A percentile compares a stretch with the other conserved stretches of the same genome.
These are phyloP conservation scores for Coemansia sp. DNA, from an alignment of 192 early-diverging fungal species.

Conservation along the genomic window DNA sequence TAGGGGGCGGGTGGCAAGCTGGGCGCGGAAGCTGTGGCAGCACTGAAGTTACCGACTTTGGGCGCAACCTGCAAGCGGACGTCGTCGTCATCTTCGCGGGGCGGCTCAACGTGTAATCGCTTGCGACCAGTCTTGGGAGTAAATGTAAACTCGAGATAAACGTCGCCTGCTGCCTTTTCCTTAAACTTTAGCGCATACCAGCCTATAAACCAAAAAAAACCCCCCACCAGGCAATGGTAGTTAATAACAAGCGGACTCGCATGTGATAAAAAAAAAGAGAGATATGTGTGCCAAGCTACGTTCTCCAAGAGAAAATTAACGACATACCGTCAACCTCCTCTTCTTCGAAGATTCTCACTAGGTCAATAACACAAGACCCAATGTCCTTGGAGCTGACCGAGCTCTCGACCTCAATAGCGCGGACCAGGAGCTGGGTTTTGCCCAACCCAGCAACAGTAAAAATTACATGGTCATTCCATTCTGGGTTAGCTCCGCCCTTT, in stretches of 20 bases:
- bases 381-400: conserved; percentile 39
- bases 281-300: background rate
- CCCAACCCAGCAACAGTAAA: conserved; percentile 47
- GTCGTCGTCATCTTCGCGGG: conserved; percentile 22
- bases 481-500: conserved; percentile 53
- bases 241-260: background rate
- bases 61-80: conserved; percentile 24
- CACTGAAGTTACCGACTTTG: conserved; percentile 12
- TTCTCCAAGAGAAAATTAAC: background rate
- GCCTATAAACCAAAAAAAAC: conserved; percentile 29
- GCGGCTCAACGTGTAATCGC: conserved; percentile 10
- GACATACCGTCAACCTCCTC: conserved; percentile 53
- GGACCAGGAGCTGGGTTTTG: conserved; percentile 44
- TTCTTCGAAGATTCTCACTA: conserved; percentile 46
- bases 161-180: conserved; percentile 49
- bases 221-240: background rate
- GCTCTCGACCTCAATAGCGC: conserved; percentile 47
- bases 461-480: conserved; percentile 53
- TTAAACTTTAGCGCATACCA: conserved; percentile 51
- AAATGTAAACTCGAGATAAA: conserved; percentile 56
- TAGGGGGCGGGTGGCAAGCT: conserved; percentile 10
- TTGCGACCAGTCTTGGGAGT: conserved; percentile 47
- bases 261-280: background rate
- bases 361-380: conserved; percentile 51
- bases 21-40: conserved; percentile 37